A percentile compares a stretch with the other conserved stretches of the same genome.
These are phyloP conservation scores for Fabrea salina DNA, from an alignment of 169 alveolate species.

Conservation along the genomic window DNA sequence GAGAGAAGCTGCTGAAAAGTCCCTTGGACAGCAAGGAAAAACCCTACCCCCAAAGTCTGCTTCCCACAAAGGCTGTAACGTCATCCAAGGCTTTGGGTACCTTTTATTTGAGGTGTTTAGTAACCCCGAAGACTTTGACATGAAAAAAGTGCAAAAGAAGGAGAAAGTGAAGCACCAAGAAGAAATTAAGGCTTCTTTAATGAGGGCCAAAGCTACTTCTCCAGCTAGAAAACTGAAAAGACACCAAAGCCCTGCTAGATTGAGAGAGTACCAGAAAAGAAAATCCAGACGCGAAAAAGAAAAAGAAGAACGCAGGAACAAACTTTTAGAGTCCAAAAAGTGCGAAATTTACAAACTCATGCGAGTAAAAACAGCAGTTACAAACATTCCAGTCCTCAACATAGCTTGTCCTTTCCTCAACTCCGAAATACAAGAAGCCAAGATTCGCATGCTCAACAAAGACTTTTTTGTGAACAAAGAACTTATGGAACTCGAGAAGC, in stretches of 20 bases:
- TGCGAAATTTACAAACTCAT: constrained; percentile 53
- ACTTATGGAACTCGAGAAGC: constrained; percentile 36
- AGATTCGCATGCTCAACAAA: constrained; percentile 51
- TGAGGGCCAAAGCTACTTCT: constrained; percentile 22
- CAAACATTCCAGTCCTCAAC: constrained; percentile 59
- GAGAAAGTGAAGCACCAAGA: constrained; percentile 12
- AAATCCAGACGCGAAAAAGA: constrained; percentile 38
- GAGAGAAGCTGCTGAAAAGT: neutral
- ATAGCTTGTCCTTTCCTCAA: constrained; percentile 47
- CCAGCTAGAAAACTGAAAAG: constrained; percentile 31
- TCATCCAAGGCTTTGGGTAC: constrained; percentile 23
- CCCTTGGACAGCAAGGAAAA: neutral
- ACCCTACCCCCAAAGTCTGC: too few relatives aligned
- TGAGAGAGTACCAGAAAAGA: constrained; percentile 33
- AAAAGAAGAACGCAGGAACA: constrained; percentile 42
- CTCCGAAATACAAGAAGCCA: constrained; percentile 64
- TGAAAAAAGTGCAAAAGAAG: constrained; percentile 8
- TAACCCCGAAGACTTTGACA: constrained; percentile 29
- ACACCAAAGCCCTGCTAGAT: constrained; percentile 31
- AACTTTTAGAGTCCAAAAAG: constrained; percentile 38
- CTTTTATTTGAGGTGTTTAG: constrained; percentile 17
- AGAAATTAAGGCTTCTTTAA: neutral
- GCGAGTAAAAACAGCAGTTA: constrained; percentile 59
- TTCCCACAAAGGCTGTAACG: neutral
- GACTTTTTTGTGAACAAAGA: constrained; percentile 45